Percentiles rank a stretch among this genome's conserved stretches.
These are phyloP conservation scores for Suillus spraguei DNA, from an alignment of 768 basidiomycete species.

Conservation along the genomic window DNA sequence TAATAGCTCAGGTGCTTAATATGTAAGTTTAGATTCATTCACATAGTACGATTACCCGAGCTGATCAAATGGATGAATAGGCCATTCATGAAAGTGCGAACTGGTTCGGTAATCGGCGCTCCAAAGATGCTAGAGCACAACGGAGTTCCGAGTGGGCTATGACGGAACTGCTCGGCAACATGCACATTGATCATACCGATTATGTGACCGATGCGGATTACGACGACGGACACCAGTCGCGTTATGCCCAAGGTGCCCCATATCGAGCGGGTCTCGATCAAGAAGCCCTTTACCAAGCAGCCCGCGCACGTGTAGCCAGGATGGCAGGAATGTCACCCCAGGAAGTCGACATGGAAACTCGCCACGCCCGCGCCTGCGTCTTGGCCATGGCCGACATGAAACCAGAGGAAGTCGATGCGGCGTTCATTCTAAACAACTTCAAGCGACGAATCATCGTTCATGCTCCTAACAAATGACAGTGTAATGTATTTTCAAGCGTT, in stretches of 20 bases:
- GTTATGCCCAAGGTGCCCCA: background rate
- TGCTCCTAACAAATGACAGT: no score
- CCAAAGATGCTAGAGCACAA: background rate
- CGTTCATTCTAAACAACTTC: conserved; percentile 2
- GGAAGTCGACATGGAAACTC: background rate
- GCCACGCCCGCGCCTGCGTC: background rate
- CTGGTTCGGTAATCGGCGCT: conserved; percentile 10
- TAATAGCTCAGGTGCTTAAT: background rate
- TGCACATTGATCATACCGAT: background rate
- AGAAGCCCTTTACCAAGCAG: background rate
- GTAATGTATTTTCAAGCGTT: background rate
- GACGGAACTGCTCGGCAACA: background rate
- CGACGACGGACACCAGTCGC: background rate
- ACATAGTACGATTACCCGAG: no score
- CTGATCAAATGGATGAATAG: background rate
- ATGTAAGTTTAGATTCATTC: background rate
- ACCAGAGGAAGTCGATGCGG: conserved; percentile 5
- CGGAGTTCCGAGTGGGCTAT: background rate
- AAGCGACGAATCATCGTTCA: background rate
- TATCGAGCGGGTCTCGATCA: background rate
- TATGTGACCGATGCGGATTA: background rate
- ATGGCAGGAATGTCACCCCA: background rate
- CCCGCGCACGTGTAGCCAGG: background rate
- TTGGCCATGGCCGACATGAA: background rate
- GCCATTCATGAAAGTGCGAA: background rate